These are phyloP conservation scores for Ceratocystis ficicola DNA, from an alignment of 2,329 filamentous ascomycete genomes.

Conservation along the genomic window DNA sequence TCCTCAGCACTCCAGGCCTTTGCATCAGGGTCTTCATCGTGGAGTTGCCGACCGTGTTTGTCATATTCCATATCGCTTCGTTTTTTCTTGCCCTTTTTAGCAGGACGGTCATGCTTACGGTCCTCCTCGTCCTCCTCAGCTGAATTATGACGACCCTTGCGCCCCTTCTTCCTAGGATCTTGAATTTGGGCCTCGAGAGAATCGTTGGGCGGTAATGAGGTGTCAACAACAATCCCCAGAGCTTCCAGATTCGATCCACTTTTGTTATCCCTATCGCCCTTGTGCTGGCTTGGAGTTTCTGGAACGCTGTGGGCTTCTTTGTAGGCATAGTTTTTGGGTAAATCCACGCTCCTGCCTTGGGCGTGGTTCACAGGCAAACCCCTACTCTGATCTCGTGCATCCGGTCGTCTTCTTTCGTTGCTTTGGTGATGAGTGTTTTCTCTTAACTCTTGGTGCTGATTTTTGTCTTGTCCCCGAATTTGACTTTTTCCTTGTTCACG, in stretches of 20 bases:
- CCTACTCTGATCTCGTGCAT: not conserved
- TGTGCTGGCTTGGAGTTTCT: not conserved
- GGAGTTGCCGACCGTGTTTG: not conserved
- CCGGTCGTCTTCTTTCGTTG: not conserved
- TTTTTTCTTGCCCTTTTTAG: constrained; percentile 16
- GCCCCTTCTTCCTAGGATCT: constrained; percentile 4
- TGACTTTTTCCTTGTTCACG: not conserved
- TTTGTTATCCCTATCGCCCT: not conserved
- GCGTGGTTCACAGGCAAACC: not conserved
- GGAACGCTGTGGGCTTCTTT: not conserved
- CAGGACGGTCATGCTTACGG: not conserved
- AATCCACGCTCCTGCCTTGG: not conserved
- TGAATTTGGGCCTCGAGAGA: not conserved
- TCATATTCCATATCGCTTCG: constrained; percentile 10
- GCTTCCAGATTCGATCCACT: constrained; percentile 5
- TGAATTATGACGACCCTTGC: constrained; percentile 7
- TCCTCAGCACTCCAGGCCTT: constrained; percentile 19
- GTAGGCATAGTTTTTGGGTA: not conserved
- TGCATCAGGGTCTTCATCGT: constrained; percentile 17
- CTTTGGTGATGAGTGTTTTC: not conserved
- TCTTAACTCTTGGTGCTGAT: not conserved
- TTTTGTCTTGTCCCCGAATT: constrained; percentile 2
- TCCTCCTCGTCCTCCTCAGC: constrained; percentile 16
- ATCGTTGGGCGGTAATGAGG: not conserved
- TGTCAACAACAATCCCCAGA: constrained; percentile 17